phyloP scores from a whole-genome alignment of 805 yeast genomes.

The Lipomyces kockii region DNA sequence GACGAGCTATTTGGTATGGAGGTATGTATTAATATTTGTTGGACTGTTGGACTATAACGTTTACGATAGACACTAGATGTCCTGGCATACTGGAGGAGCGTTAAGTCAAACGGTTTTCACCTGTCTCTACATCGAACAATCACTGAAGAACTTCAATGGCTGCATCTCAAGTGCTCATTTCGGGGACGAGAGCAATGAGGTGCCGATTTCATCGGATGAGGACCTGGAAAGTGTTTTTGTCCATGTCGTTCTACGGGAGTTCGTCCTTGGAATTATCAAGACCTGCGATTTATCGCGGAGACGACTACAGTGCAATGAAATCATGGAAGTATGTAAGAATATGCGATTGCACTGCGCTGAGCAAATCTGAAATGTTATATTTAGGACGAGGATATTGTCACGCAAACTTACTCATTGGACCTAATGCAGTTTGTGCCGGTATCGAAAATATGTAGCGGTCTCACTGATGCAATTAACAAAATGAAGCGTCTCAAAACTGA shows the following conservation, averaged over 20 bases:
- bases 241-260: constrained; percentile 25
- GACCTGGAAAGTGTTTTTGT: constrained; percentile 11
- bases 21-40: background rate
- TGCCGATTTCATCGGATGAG: constrained; percentile 1
- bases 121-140: constrained; percentile 69
- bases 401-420: constrained; percentile 28
- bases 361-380: background rate
- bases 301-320: constrained; percentile 17
- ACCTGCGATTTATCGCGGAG: constrained; percentile 19
- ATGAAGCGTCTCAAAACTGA: background rate
- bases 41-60: background rate
- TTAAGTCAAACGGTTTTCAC: constrained; percentile 78
- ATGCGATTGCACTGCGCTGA: background rate
- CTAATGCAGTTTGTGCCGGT: constrained; percentile 21
- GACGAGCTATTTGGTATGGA: constrained; percentile 59
- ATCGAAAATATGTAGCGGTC: background rate
- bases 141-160: constrained; percentile 48
- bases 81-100: constrained; percentile 79
- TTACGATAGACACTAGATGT: constrained; percentile 43
- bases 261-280: constrained; percentile 24
- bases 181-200: background rate
- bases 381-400: constrained; percentile 35
- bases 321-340: constrained; percentile 21
- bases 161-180: constrained; percentile 25
- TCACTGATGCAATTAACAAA: background rate